Percentiles rank a stretch among this genome's conserved stretches.
Conservation (phyloP, 2,329 filamentous ascomycete species). For the Colletotrichum sp. region DNA sequence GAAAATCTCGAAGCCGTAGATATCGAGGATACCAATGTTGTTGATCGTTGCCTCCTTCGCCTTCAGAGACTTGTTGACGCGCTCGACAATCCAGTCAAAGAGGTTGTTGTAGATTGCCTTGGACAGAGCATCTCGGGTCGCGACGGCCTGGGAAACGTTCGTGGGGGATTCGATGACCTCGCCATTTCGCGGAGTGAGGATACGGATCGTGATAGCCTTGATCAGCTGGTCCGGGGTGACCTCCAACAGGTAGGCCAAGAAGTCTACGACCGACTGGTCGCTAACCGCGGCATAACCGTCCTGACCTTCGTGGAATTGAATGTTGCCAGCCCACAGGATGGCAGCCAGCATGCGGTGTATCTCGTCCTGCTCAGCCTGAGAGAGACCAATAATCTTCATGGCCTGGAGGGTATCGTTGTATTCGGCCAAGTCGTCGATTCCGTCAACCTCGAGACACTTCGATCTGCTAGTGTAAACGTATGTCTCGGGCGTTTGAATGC, state of each 20-base stretch:
- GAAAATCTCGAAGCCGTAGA: slow-evolving; percentile 99
- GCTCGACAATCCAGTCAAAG: slow-evolving; percentile 97
- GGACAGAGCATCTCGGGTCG: slow-evolving; percentile 88
- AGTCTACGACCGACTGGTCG: slow-evolving; percentile 92
- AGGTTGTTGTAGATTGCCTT: slow-evolving; percentile 98
- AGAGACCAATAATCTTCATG: slow-evolving; percentile 92
- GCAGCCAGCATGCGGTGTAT: slow-evolving; percentile 95
- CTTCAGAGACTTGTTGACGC: slow-evolving; percentile 87
- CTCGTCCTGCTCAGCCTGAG: slow-evolving; percentile 88
- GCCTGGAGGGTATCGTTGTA: slow-evolving; percentile 90
- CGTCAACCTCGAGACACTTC: slow-evolving; percentile 92
- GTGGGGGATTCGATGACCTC: slow-evolving; percentile 77
- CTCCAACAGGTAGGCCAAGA: slow-evolving; percentile 91
- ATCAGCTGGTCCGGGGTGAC: slow-evolving; percentile 82
- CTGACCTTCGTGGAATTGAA: slow-evolving; percentile 89
- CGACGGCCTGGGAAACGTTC: slow-evolving; percentile 83
- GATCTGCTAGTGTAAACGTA: slow-evolving; percentile 94
- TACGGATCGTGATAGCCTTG: slow-evolving; percentile 86
- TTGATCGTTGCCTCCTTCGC: slow-evolving; percentile 78
- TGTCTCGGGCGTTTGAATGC: slow-evolving; percentile 88
- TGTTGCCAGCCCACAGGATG: slow-evolving; percentile 93
- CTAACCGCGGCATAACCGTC: slow-evolving; percentile 84
- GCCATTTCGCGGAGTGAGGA: slow-evolving; percentile 73
- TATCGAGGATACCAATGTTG: slow-evolving; percentile 95
- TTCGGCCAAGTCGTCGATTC: slow-evolving; percentile 90